Evolutionary conservation across 2,329 filamentous ascomycete genomes (phyloP), one percentile per base, ranked within the genome.

Genomic region (Fusarium sp.): DNA sequence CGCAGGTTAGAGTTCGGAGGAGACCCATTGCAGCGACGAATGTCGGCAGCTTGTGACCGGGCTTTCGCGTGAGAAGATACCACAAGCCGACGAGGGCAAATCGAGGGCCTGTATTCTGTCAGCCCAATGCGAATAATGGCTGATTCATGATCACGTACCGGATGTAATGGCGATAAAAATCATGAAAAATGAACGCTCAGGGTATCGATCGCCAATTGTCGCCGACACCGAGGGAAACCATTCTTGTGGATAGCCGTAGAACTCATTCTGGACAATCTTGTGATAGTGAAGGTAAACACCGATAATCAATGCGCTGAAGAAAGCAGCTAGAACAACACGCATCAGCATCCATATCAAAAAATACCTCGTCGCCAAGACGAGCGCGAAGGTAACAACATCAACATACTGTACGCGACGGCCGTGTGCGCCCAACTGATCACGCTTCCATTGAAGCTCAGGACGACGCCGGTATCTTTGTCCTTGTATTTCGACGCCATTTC

Each of bases 231-330:
- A 97, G 61, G 95, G 95, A 77, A 97, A 97, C 95, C 95, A 98
- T 85, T 98, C 95, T 72, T 97, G 86, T 3, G 95, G 95, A 78
- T 97, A 97, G 74, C 94, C 94, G 80, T 94, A 97, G 83, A 95
- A 92, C 81, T 99, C 94, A 81, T 99, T 99, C 81, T 98, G 86
- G 58, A 99, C 96, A 73, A 99, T 99, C 84, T 99, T 99, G 77
- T 92, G 88, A 83, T 96, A 98, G 82, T 99, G 96, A 49, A 99
- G 87, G 57, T 85, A 87, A 58, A 91, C 84, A 71, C 95, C 95
- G 66, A 97, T 90, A 58, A 95, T 79, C 71, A 98, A 85, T 63
- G 95, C 95, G 78, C 93, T 94, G 69, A 97, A 70, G 78, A 98
- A 98, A 59, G 95, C 95, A 76, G 87, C 91, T 93, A 73, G 40